A percentile compares a stretch with the other conserved stretches of the same genome.
phyloP scores from a whole-genome alignment of 2,329 filamentous ascomycete genomes.

The Sclerotinia spermophila region DNA sequence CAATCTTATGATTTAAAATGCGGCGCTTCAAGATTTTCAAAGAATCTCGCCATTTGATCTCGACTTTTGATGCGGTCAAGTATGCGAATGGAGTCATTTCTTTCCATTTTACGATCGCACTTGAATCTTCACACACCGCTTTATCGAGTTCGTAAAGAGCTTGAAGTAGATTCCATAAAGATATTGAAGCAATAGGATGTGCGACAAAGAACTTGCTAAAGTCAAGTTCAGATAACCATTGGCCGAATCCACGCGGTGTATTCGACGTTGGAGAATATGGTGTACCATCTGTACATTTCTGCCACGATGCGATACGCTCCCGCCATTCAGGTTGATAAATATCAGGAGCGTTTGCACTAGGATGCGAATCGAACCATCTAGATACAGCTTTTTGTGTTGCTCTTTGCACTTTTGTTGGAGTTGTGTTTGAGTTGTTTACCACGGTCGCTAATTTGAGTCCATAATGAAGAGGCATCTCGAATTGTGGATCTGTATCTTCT shows the following conservation, averaged over 20 bases:
- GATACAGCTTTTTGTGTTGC: not conserved
- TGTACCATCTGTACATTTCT: not conserved
- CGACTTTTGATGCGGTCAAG: not conserved
- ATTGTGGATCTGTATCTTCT: not conserved
- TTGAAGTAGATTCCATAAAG: not conserved
- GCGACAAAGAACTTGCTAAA: not conserved
- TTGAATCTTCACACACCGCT: not conserved
- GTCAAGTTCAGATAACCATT: not conserved
- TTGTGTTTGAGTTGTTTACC: not conserved
- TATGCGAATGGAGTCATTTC: not conserved
- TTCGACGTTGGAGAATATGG: not conserved
- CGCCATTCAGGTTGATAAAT: not conserved
- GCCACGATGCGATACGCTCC: conserved; percentile 3
- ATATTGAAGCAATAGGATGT: not conserved
- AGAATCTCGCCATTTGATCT: not conserved
- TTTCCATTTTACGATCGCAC: not conserved
- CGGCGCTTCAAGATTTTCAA: not conserved
- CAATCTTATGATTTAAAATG: not conserved
- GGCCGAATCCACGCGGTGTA: not conserved
- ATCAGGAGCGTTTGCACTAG: not conserved
- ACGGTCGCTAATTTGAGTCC: not conserved
- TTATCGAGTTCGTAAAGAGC: not conserved
- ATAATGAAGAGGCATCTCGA: not conserved
- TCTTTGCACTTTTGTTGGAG: not conserved
- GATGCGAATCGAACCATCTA: not conserved